Evolutionary conservation across 331 rosid species (phyloP).

Genomic region (Malus hybrid): DNA sequence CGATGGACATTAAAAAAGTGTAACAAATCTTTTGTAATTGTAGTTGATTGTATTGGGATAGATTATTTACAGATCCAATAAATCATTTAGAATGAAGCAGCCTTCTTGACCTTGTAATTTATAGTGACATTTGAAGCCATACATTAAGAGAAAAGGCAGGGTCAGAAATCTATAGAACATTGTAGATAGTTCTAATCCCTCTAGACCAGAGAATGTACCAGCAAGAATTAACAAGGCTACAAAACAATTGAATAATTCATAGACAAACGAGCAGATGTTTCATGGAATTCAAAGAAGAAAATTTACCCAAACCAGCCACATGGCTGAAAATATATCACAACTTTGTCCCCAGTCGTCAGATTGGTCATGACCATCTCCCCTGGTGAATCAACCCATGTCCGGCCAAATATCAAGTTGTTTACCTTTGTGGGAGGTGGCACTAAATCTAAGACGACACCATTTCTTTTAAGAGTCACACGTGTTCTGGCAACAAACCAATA

Average conservation of each 20-base stretch:
- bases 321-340: conserved; percentile 77
- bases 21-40: neutral
- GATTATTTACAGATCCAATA: neutral
- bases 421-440: conserved; percentile 95
- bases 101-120: neutral
- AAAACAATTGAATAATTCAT: neutral
- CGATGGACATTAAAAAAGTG: neutral
- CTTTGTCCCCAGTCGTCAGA: conserved; percentile 84
- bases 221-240: neutral
- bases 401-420: conserved; percentile 87
- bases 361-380: conserved; percentile 88
- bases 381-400: conserved; percentile 93
- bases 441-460: conserved; percentile 75
- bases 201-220: neutral
- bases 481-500: conserved; percentile 44
- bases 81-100: neutral
- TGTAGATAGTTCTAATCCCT: neutral
- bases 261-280: neutral
- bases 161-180: neutral
- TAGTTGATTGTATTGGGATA: neutral
- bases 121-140: neutral
- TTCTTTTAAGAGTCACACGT: conserved; percentile 69
- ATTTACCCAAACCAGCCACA: conserved; percentile 95
- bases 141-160: neutral
- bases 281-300: conserved; percentile 4